phyloP scores from a whole-genome alignment of 352 stramenopile genomes.

The Chrysophaeum taylorii region DNA sequence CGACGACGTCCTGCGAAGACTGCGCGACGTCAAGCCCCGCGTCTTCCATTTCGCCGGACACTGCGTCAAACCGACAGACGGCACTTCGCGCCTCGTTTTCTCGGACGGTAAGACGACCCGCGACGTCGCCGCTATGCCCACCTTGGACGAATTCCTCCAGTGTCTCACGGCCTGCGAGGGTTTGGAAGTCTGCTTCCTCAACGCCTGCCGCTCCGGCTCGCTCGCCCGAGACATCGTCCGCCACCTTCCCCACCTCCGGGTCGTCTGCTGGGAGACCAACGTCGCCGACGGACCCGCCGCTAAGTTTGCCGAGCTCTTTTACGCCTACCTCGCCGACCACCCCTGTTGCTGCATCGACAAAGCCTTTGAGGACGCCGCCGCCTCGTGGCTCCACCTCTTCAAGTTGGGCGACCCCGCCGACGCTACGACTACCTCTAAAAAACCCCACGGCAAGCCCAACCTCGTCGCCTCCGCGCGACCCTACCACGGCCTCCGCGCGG shows the following conservation, averaged over 20 bases:
- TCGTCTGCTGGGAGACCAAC: neutral
- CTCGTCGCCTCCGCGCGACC: no score
- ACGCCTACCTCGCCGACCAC: neutral
- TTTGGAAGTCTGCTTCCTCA: conserved; percentile 9
- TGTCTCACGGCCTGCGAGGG: neutral
- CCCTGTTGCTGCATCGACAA: neutral
- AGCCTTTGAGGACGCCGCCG: neutral
- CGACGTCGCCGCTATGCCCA: neutral
- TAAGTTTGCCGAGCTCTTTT: neutral
- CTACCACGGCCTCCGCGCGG: no score
- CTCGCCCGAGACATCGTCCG: neutral
- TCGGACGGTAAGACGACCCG: neutral
- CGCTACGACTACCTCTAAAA: no score
- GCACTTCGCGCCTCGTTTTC: neutral
- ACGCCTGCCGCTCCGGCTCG: neutral
- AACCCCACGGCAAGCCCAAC: no score
- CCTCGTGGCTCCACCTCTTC: neutral
- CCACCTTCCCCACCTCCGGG: neutral
- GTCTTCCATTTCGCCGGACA: conserved; percentile 3
- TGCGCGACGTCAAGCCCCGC: neutral
- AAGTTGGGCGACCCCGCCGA: conserved; percentile 8
- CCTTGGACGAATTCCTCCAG: neutral
- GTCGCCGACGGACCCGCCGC: neutral
- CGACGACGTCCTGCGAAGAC: neutral
- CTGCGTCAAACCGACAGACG: neutral